These are phyloP conservation scores for Cutaneotrichosporon sp. DNA, from an alignment of 1,284 basidiomycete species.

Conservation along the genomic window DNA sequence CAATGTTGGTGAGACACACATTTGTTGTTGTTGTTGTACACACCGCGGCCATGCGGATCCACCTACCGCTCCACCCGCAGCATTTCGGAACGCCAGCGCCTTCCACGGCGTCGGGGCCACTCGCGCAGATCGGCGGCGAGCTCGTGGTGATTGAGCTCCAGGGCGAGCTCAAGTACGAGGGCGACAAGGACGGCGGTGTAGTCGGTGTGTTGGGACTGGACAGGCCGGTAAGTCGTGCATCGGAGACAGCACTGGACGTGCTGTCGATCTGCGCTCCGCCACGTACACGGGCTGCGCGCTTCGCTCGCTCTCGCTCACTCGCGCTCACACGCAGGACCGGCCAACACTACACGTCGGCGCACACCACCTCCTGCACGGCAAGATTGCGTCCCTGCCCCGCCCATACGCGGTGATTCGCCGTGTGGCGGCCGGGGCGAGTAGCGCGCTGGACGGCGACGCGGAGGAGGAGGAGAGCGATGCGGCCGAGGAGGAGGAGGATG, in stretches of 20 bases:
- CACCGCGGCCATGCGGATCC: conserved; percentile 40
- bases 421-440: conserved; percentile 8
- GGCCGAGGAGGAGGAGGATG: conserved; percentile 19
- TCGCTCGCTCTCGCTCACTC: no score
- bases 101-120: conserved; percentile 22
- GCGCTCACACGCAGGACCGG: no score
- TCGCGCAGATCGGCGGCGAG: conserved; percentile 42
- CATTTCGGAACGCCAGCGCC: conserved; percentile 25
- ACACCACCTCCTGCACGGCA: conserved; percentile 83
- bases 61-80: conserved; percentile 39
- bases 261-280: not conserved
- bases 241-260: no score
- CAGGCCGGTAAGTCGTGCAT: conserved; percentile 34
- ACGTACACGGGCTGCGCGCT: not conserved
- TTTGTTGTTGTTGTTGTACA: not conserved
- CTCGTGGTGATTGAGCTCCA: conserved; percentile 43
- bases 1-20: no score
- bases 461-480: conserved; percentile 20
- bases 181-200: conserved; percentile 40
- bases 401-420: conserved; percentile 61
- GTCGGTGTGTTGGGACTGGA: conserved; percentile 45
- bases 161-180: conserved; percentile 55
- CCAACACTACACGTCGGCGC: conserved; percentile 70
- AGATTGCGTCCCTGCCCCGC: conserved; percentile 66
- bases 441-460: conserved; percentile 15